Base-by-base conservation (phyloP, 2,329 filamentous ascomycete species). In the Triangularia setosa region DNA sequence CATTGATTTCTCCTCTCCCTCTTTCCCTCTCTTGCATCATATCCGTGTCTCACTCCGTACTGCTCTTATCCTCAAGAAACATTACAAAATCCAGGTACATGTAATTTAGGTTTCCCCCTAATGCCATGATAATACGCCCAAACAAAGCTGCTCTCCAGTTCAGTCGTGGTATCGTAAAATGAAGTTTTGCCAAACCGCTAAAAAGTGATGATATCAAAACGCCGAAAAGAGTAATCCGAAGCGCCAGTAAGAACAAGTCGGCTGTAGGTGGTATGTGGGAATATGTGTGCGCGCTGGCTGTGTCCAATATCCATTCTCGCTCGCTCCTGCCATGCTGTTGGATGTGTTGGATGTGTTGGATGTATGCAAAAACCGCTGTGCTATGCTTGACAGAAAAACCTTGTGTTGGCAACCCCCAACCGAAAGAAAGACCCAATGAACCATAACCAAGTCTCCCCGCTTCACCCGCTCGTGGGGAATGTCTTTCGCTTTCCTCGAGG, bases 401-500 rank as follows among this genome's bases (percentile, higher is more conserved):
- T 21, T 48, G 40, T 48, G 40, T 48, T 48, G 40, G 40, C 40
- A 21, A n/a, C 40, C 18, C 40, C 40, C 16, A 48, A 48, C n/a
- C 18, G 11, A 48, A 9, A 21, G 9, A 21, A 18, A 21, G 40
- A 48, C 40, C 40, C 40, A 48, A 48, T 48, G 18, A 21, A 48
- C n/a, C 12, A 48, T 48, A 12, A n/a, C 48, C 52, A 44, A 52
- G 40, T 60, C n/a, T 52, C 23, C 21, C 30, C 11, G 16, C 18
- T 30, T 66, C 62, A 68, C 23, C 60, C 60, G 14, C 56, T 59
- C 21, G 23, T 24, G 14, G 60, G 58, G 4, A 58, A 60, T n/a
- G 35, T 60, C 62, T 65, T 66, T 27, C 64, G 58, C 24, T 66
- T 58, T 18, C 60, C 33, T n/a, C 52, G 35, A 11, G 62, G 62